Conservation (phyloP, 129 eudicot genomes). For the Gnaphalium uliginosum region DNA sequence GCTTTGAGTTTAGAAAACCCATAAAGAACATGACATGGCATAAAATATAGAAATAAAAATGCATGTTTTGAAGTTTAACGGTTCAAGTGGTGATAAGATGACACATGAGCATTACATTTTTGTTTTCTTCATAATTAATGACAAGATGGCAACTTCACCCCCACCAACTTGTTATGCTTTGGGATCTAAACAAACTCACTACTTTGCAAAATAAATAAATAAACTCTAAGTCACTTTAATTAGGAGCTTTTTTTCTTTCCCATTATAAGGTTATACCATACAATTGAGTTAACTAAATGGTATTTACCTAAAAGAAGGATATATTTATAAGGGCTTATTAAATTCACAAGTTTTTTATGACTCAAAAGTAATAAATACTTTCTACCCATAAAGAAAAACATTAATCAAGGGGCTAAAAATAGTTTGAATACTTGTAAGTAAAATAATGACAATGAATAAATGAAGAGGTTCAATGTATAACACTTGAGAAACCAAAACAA, state of each 20-base stretch:
- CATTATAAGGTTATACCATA: not conserved
- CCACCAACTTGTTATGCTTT: slow-evolving; percentile 29
- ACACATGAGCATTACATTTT: slow-evolving; percentile 1
- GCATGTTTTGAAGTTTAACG: not conserved
- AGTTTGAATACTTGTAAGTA: not conserved
- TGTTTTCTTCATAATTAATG: slow-evolving; percentile 3
- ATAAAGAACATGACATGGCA: too few species aligned
- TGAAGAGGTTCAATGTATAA: slow-evolving; percentile 16
- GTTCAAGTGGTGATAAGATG: slow-evolving; percentile 16
- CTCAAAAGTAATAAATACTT: too few species aligned
- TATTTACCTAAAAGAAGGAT: not conserved
- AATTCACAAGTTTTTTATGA: too few species aligned
- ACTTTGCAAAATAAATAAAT: not conserved
- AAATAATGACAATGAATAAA: not conserved
- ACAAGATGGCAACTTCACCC: slow-evolving; percentile 33
- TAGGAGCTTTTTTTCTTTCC: not conserved
- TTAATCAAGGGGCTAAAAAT: too few species aligned
- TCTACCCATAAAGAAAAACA: too few species aligned
- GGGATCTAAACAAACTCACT: slow-evolving; percentile 18
- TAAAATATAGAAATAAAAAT: too few species aligned
- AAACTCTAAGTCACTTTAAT: not conserved
- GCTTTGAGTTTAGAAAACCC: too few species aligned
- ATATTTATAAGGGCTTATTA: too few species aligned
- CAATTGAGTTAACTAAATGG: not conserved
- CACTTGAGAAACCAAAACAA: slow-evolving; percentile 23